Percentiles rank a stretch among this genome's conserved stretches.
Conservation (phyloP, 2,329 filamentous ascomycete species). For the Phialemoniopsis sp. region DNA sequence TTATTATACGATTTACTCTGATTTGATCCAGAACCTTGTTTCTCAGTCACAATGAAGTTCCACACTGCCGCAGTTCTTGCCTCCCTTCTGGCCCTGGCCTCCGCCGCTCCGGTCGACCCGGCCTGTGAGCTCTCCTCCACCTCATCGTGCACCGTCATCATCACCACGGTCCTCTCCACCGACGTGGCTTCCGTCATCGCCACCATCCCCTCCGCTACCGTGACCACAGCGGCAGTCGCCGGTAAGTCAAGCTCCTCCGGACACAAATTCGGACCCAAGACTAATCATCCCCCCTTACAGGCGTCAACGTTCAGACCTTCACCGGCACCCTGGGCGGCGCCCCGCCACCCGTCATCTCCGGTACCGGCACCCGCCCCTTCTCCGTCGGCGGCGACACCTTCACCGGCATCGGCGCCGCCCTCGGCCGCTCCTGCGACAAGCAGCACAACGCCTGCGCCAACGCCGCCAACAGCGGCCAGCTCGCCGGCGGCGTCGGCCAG, state of each 20-base stretch:
- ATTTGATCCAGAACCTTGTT: constrained; percentile 1
- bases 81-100: constrained; percentile 8
- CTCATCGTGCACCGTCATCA: constrained; percentile 9
- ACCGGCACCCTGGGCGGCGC: constrained; percentile 34
- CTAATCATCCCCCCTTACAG: constrained; percentile 2
- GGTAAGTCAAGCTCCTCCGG: neutral
- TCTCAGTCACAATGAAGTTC: constrained; percentile 10
- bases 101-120: constrained; percentile 23
- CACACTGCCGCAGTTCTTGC: constrained; percentile 5
- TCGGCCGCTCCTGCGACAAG: constrained; percentile 37
- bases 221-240: constrained; percentile 9
- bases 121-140: constrained; percentile 25
- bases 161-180: too few relatives aligned
- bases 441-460: constrained; percentile 41
- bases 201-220: constrained; percentile 6
- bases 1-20: too few relatives aligned
- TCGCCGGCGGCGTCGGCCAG: constrained; percentile 22
- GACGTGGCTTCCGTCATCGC: constrained; percentile 2
- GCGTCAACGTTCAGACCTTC: constrained; percentile 32
- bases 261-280: neutral
- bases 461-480: constrained; percentile 27
- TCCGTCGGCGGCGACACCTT: constrained; percentile 31
- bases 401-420: constrained; percentile 31
- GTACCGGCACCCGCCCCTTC: constrained; percentile 25
- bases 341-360: constrained; percentile 25